Base-by-base conservation (phyloP, 495 filamentous ascomycete species). In the Neurospora sp. region DNA sequence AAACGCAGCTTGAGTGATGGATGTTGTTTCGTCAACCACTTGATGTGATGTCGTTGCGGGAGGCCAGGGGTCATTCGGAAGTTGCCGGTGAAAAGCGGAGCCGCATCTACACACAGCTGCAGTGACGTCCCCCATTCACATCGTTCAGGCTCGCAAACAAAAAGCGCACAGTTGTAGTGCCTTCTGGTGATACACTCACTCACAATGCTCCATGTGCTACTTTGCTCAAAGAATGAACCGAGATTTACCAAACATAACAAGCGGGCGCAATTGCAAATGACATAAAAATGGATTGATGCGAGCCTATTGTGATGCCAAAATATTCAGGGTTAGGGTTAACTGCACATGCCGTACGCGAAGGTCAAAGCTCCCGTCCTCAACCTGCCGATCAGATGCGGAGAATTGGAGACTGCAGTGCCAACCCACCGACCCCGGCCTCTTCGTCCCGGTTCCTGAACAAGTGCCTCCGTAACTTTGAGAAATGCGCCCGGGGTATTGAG, bases 401-500 rank as follows among this genome's bases (percentile, higher is more conserved):
- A 66, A 66, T 66, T 66, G 53, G 53, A 31, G 53, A 66, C 53
- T 35, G 27, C 27, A 31, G 27, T 31, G 20, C 20, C 48, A 59
- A 59, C 48, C 48, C 48, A 59, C 53, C 27, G 53, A 66, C 53
- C 53, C 53, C 14, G 14, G 53, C 53, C 53, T 66, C 53, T 66
- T 66, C 53, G 27, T 66, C 53, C 53, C 31, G 53, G 53, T 66
- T 66, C 53, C 53, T 66, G 27, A 66, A 66, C 53, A 31, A 35
- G 53, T 35, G 53, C 53, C 53, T 66, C 53, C 14, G 31, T 35
- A 66, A 35, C 53, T 35, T 35, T 37, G 27, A 66, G 53, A 31
- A 73, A 77, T 74, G 70, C 73, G 61, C 66, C 59, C 53, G 59
- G 68, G 59, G 53, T 31, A 61, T 41, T 74, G 70, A 76, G 68